Evolutionary conservation across 208 protist species (phyloP).

Genomic region (Leishmania major): DNA sequence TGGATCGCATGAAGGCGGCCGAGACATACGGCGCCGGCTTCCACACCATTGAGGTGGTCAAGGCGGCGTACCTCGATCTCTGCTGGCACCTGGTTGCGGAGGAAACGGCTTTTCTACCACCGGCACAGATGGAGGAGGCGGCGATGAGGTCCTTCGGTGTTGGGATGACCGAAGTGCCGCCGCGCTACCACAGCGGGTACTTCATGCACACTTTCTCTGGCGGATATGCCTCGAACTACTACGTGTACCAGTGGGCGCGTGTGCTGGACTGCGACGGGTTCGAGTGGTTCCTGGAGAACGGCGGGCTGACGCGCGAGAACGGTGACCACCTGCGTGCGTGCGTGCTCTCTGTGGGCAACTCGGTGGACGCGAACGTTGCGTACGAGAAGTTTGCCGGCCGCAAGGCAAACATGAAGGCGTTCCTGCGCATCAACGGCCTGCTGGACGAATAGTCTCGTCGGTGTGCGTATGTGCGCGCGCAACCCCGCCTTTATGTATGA

Average conservation of each 20-base stretch:
- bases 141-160: conserved; percentile 20
- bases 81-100: conserved; percentile 47
- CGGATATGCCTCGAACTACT: conserved; percentile 73
- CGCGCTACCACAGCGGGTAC: conserved; percentile 47
- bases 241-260: conserved; percentile 72
- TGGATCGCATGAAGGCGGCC: conserved; percentile 44
- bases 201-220: conserved; percentile 74
- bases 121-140: conserved; percentile 34
- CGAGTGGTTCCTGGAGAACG: conserved; percentile 65
- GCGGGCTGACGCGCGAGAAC: conserved; percentile 49
- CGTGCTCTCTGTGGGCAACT: conserved; percentile 64
- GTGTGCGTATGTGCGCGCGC: background rate
- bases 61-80: conserved; percentile 54
- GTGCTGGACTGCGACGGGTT: conserved; percentile 67
- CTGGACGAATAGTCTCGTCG: background rate
- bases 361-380: conserved; percentile 44
- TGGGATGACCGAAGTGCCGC: conserved; percentile 21
- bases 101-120: conserved; percentile 19
- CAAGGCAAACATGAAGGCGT: conserved; percentile 35
- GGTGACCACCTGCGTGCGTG: conserved; percentile 68
- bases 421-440: conserved; percentile 32
- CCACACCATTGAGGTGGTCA: conserved; percentile 51
- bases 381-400: conserved; percentile 41
- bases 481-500: background rate
- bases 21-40: conserved; percentile 42